Evolutionary conservation across 352 stramenopile genomes (phyloP).

Genomic region (Globisporangium acanthophoron): DNA sequence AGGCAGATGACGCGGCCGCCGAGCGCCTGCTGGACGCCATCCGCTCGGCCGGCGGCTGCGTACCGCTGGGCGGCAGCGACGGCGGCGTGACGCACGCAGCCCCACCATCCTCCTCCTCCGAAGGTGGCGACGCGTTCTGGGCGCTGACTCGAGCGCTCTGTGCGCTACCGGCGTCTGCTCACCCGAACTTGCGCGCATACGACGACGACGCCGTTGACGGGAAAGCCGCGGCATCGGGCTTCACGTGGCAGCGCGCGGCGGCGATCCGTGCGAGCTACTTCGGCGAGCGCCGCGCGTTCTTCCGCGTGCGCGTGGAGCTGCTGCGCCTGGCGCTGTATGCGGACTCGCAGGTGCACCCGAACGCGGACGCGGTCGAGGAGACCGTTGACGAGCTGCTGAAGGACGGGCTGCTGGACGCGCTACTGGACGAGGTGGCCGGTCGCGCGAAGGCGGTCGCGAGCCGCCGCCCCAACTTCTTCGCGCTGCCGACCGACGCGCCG

Average conservation of each 20-base stretch:
- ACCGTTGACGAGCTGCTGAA: conserved; percentile 39
- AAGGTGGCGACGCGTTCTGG: conserved; percentile 22
- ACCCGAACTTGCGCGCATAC: conserved; percentile 14
- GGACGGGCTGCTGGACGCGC: conserved; percentile 48
- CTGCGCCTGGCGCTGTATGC: conserved; percentile 31
- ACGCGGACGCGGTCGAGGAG: conserved; percentile 28
- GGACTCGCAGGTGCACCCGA: conserved; percentile 19
- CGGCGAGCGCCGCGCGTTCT: conserved; percentile 33
- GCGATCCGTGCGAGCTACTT: conserved; percentile 32
- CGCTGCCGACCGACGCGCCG: conserved; percentile 13
- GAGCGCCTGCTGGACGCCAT: conserved; percentile 31
- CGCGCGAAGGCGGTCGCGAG: conserved; percentile 17
- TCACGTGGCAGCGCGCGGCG: conserved; percentile 20
- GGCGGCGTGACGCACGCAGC: neutral
- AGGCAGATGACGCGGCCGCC: conserved; percentile 22
- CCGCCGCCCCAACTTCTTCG: conserved; percentile 29
- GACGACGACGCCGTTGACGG: conserved; percentile 3
- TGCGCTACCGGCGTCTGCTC: conserved; percentile 25
- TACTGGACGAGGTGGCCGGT: conserved; percentile 51
- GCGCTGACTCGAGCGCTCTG: conserved; percentile 21
- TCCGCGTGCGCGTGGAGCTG: conserved; percentile 52
- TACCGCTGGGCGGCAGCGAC: conserved; percentile 39
- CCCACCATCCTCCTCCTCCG: neutral
- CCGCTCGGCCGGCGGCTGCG: conserved; percentile 36
- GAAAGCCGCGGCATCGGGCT: neutral